These are phyloP conservation scores for Fraxinus latifolia DNA, from an alignment of 305 asterid genomes.

Conservation along the genomic window DNA sequence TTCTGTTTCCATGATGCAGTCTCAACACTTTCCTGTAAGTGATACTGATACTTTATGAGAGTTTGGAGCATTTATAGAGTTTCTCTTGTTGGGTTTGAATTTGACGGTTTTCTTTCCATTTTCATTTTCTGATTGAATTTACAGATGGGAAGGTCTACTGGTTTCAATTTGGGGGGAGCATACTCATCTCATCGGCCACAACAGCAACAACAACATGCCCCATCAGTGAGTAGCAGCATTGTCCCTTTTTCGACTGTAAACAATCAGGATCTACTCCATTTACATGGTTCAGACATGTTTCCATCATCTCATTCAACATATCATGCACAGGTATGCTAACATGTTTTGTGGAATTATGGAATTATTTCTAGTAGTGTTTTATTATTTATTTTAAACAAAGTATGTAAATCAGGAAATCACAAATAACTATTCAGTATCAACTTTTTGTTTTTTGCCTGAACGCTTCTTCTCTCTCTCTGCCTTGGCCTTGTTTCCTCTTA, in stretches of 20 bases:
- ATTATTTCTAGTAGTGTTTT: slow-evolving; percentile 15
- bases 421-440: not conserved
- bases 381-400: slow-evolving; percentile 6
- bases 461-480: not conserved
- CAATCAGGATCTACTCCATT: slow-evolving; percentile 88
- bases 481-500: slow-evolving; percentile 10
- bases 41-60: slow-evolving; percentile 18
- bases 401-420: slow-evolving; percentile 5
- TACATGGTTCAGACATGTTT: slow-evolving; percentile 90
- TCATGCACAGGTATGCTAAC: slow-evolving; percentile 68
- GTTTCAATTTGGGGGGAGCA: slow-evolving; percentile 87
- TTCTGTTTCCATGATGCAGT: slow-evolving; percentile 87
- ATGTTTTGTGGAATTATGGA: slow-evolving; percentile 11
- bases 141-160: slow-evolving; percentile 95
- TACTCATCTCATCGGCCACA: slow-evolving; percentile 89
- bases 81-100: not conserved
- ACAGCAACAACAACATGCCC: slow-evolving; percentile 76
- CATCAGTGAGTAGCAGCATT: slow-evolving; percentile 66
- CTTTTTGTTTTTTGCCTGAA: not conserved
- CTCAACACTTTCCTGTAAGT: slow-evolving; percentile 87
- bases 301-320: slow-evolving; percentile 70
- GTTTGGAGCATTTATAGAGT: not conserved
- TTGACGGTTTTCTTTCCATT: slow-evolving; percentile 1
- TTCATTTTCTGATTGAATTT: slow-evolving; percentile 31
- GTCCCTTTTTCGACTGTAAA: slow-evolving; percentile 70